phyloP scores from a whole-genome alignment of 1,139 yeast species.

The Saccharomyces hybrid region DNA sequence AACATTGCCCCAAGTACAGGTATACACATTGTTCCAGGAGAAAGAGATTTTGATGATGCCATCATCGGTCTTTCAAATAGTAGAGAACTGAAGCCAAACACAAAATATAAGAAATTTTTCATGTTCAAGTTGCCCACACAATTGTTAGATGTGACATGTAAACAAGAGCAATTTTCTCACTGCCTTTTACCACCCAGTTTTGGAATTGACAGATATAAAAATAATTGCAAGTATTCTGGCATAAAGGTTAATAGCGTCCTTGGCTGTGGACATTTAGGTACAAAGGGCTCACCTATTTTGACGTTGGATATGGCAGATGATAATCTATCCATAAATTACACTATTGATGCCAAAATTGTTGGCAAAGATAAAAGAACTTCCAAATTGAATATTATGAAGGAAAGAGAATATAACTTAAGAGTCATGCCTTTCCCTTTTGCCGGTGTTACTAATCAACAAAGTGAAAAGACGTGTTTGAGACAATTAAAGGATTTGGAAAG shows the following conservation, averaged over 20 bases:
- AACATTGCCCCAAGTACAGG: slow-evolving; percentile 39
- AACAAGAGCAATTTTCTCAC: slow-evolving; percentile 46
- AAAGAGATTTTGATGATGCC: slow-evolving; percentile 44
- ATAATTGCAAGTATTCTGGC: slow-evolving; percentile 29
- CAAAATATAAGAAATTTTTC: slow-evolving; percentile 53
- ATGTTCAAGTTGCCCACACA: slow-evolving; percentile 55
- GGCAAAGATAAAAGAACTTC: slow-evolving; percentile 21
- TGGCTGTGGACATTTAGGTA: slow-evolving; percentile 37
- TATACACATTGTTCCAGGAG: slow-evolving; percentile 39
- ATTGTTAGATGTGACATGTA: slow-evolving; percentile 50
- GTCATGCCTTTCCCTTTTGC: slow-evolving; percentile 34
- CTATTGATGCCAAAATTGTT: slow-evolving; percentile 30
- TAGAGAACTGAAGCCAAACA: slow-evolving; percentile 43
- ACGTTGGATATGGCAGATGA: slow-evolving; percentile 32
- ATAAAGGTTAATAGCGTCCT: slow-evolving; percentile 28
- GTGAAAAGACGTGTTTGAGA: slow-evolving; percentile 8
- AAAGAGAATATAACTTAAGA: slow-evolving; percentile 29
- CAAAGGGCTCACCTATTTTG: slow-evolving; percentile 34
- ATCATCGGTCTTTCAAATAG: slow-evolving; percentile 45
- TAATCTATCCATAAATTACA: slow-evolving; percentile 28
- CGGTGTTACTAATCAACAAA: background rate
- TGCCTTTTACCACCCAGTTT: slow-evolving; percentile 56
- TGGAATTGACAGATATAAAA: slow-evolving; percentile 44
- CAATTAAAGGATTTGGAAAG: slow-evolving; percentile 16
- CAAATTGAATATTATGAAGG: slow-evolving; percentile 23